A percentile compares a stretch with the other conserved stretches of the same genome.
phyloP scores from a whole-genome alignment of 1,284 basidiomycete species.

The Athelia sp. region DNA sequence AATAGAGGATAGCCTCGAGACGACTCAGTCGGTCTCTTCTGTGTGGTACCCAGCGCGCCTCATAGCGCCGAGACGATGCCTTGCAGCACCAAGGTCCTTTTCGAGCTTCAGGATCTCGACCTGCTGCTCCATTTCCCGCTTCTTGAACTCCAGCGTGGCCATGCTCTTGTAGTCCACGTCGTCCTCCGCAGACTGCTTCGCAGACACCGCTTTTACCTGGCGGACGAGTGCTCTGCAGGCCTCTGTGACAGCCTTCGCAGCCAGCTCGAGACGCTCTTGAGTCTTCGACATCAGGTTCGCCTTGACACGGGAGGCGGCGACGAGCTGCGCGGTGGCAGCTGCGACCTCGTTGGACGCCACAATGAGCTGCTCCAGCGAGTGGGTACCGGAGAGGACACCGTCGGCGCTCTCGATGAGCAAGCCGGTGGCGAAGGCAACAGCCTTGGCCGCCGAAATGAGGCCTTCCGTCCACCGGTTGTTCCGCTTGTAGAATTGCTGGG shows the following conservation, averaged over 20 bases:
- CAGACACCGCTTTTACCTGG: constrained; percentile 94
- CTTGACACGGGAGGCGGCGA: constrained; percentile 97
- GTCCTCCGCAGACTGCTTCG: constrained; percentile 77
- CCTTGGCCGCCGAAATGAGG: constrained; percentile 95
- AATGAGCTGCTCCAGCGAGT: constrained; percentile 97
- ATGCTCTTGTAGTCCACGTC: constrained; percentile 88
- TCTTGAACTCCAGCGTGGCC: constrained; percentile 96
- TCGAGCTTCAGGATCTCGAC: constrained; percentile 96
- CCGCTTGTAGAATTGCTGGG: constrained; percentile 98
- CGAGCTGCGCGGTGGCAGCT: constrained; percentile 94
- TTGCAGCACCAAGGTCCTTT: constrained; percentile 89
- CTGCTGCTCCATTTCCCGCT: constrained; percentile 97
- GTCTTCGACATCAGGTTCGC: constrained; percentile 98
- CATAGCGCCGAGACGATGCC: constrained; percentile 86
- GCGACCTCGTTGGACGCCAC: constrained; percentile 99
- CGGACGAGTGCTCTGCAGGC: constrained; percentile 97
- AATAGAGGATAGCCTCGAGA: constrained; percentile 6
- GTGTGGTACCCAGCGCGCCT: constrained; percentile 87
- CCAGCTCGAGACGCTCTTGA: constrained; percentile 92
- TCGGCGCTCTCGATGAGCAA: constrained; percentile 97
- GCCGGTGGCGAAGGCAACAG: constrained; percentile 96
- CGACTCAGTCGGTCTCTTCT: constrained; percentile 72
- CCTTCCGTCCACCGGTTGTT: constrained; percentile 99
- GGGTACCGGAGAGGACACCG: constrained; percentile 94
- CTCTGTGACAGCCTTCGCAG: constrained; percentile 96